Conservation (phyloP, 1,284 basidiomycete species). For the Somion occarium region DNA sequence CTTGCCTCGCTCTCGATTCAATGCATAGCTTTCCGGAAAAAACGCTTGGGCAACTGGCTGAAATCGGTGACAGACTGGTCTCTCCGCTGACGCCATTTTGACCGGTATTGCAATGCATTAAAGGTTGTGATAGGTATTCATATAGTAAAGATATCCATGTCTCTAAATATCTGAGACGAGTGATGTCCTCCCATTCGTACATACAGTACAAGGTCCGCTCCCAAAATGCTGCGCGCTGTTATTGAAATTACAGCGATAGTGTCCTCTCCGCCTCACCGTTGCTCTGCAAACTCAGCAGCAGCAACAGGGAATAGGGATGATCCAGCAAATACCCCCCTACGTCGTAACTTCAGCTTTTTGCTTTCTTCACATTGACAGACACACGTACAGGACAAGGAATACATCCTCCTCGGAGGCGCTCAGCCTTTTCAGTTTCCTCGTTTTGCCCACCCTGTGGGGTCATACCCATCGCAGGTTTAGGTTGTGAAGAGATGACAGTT, state of each 20-base stretch:
- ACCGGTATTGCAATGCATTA: too few relatives aligned
- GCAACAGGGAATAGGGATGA: constrained; percentile 16
- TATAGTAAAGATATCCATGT: too few relatives aligned
- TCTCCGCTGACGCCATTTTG: too few relatives aligned
- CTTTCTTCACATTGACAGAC: not conserved
- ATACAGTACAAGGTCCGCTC: too few relatives aligned
- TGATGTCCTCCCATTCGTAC: too few relatives aligned
- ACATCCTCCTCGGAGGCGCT: constrained; percentile 15
- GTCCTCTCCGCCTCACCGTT: not conserved
- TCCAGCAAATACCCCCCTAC: constrained; percentile 16
- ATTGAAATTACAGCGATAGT: too few relatives aligned
- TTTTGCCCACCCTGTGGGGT: not conserved
- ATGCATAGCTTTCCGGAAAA: not conserved
- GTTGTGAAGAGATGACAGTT: constrained; percentile 1
- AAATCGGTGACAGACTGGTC: too few relatives aligned
- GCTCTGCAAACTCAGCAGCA: constrained; percentile 10
- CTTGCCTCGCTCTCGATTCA: not conserved
- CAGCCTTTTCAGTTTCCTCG: constrained; percentile 7
- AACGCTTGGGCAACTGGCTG: too few relatives aligned
- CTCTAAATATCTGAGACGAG: too few relatives aligned
- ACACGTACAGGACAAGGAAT: constrained; percentile 16
- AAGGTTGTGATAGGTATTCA: too few relatives aligned
- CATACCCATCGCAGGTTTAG: constrained; percentile 2
- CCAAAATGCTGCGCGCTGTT: too few relatives aligned
- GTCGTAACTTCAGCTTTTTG: not conserved